Evolutionary conservation across 108 stramenopile genomes (phyloP).

Genomic region (Discostella pseudostelligera): DNA sequence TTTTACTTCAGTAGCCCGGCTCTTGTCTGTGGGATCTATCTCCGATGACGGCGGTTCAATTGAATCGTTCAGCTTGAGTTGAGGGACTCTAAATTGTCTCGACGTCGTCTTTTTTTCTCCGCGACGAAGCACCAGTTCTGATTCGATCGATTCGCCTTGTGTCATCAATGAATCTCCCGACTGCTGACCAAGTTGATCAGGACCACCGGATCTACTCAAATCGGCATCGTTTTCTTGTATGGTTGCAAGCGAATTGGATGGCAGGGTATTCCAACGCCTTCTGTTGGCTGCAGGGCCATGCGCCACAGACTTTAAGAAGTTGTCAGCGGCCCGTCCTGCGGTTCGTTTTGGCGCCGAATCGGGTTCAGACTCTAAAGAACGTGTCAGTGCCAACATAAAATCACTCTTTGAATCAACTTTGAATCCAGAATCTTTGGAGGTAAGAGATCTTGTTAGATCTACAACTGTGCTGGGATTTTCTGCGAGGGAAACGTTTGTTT

Average conservation of each 20-base stretch:
- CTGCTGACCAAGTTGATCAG: conserved; percentile 3
- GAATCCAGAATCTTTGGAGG: conserved; percentile 34
- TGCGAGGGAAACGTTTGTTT: conserved; percentile 10
- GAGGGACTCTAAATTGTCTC: conserved; percentile 78
- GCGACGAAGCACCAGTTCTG: conserved; percentile 56
- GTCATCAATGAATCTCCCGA: not conserved
- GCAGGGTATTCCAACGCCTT: conserved; percentile 72
- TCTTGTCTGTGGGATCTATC: conserved; percentile 14
- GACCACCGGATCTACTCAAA: conserved; percentile 22
- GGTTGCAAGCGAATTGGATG: conserved; percentile 63
- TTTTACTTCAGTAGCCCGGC: conserved; percentile 1
- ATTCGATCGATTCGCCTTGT: conserved; percentile 47
- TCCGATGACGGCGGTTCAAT: conserved; percentile 17
- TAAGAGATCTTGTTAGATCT: conserved; percentile 4
- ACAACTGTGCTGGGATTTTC: not conserved
- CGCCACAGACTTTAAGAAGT: conserved; percentile 14
- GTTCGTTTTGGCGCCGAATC: conserved; percentile 1
- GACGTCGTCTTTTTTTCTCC: conserved; percentile 23
- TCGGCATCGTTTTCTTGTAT: conserved; percentile 71
- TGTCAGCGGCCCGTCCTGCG: conserved; percentile 14
- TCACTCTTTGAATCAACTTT: conserved; percentile 65
- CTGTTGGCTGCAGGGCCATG: conserved; percentile 39
- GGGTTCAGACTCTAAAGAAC: conserved; percentile 46
- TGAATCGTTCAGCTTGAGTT: conserved; percentile 28
- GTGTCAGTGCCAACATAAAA: conserved; percentile 65